Evolutionary conservation across 176 grass and related monocot genomes (phyloP).

Genomic region (Alloteropsis semialata): DNA sequence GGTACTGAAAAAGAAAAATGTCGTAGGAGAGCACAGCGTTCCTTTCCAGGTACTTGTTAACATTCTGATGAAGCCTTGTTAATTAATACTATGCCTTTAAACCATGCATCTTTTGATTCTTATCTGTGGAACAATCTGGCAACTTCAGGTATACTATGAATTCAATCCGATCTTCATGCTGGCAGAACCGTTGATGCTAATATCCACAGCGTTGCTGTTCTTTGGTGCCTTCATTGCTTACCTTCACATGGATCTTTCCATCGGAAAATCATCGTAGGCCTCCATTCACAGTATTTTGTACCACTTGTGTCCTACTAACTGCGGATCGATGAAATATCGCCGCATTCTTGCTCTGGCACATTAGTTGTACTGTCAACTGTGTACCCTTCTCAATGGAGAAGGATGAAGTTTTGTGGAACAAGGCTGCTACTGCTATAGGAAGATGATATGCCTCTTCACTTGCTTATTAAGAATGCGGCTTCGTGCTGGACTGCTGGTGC

Average conservation of each 20-base stretch:
- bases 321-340: not conserved
- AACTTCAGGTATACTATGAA: constrained; percentile 68
- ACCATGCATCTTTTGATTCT: not conserved
- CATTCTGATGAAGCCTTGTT: not conserved
- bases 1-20: constrained; percentile 73
- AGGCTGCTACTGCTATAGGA: constrained; percentile 8
- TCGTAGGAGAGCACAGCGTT: constrained; percentile 62
- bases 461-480: not conserved
- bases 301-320: constrained; percentile 5
- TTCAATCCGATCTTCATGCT: constrained; percentile 69
- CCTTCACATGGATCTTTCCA: constrained; percentile 68
- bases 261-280: constrained; percentile 45
- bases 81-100: not conserved
- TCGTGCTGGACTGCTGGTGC: too few relatives aligned
- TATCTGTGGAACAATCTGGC: constrained; percentile 16
- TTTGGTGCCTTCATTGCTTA: constrained; percentile 65
- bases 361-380: not conserved
- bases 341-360: not conserved
- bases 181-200: constrained; percentile 69
- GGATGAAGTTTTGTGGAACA: constrained; percentile 11
- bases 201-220: constrained; percentile 56
- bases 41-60: constrained; percentile 65
- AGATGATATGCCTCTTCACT: not conserved
- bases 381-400: not conserved
- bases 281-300: not conserved